Base-by-base conservation (phyloP, 495 filamentous ascomycete species). In the Aspergillus ellipticus region DNA sequence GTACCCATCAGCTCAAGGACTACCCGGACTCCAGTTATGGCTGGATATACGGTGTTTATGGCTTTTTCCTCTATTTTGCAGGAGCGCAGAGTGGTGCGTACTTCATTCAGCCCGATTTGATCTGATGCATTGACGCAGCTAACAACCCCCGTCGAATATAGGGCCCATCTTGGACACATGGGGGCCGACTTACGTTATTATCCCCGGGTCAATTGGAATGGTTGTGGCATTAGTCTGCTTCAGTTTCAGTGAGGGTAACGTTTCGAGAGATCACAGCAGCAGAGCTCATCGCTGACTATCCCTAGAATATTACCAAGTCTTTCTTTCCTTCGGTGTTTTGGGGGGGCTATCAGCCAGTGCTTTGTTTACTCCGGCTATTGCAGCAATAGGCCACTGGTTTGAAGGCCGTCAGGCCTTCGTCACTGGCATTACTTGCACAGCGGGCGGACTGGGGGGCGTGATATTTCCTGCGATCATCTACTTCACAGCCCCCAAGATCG, bases 381-480 rank as follows among this genome's bases (percentile, higher is more conserved):
- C 75, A 42, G 78, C 78, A 19, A 74, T 85, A 6, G 75, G 79
- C 1, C 85, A 84, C 10, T 93, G 87, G 88, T 93, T 92, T 68
- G 77, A 79, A 62, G 74, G 75, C 42, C 80, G 81, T 49, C 82
- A 88, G 1, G 88, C 84, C 16, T 78, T 86, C 46, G 88, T 89
- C 9, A 90, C 86, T 0, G 89, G 89, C 42, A 67, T 94, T 22
- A 86, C 87, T 4, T 83, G 79, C 26, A 88, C 88, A 0, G 85
- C 83, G 0, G 87, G 88, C 20, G 83, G 84, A 0, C 35, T 89
- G 1, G 89, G 86, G 21, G 89, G 88, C 28, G 79, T 90, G 28
- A 70, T 89, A 53, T 90, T 91, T 64, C 87, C 90, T 0, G 58
- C 89, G 15, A 82, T 89, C 68, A 79, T 92, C 6, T 81, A 87